A percentile compares a stretch with the other conserved stretches of the same genome.
Conservation (phyloP, 1,284 basidiomycete species). For the Papiliotrema terrestris region DNA sequence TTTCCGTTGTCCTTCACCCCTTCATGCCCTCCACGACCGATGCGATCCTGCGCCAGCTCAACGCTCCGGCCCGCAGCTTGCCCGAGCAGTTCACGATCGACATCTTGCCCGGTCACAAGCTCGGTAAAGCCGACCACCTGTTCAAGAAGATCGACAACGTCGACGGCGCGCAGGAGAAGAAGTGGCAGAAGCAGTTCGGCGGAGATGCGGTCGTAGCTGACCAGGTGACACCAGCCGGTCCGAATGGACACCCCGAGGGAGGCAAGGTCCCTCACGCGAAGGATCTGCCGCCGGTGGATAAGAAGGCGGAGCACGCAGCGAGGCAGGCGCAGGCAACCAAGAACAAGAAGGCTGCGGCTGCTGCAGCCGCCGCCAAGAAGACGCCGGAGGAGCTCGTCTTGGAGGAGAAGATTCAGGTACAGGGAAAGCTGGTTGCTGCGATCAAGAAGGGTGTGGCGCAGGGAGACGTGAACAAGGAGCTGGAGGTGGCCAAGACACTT, state of each 20-base stretch:
- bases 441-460: constrained; percentile 63
- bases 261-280: constrained; percentile 37
- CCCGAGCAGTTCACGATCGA: constrained; percentile 68
- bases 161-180: constrained; percentile 73
- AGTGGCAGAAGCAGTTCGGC: constrained; percentile 78
- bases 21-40: constrained; percentile 93
- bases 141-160: constrained; percentile 83
- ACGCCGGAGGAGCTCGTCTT: constrained; percentile 48
- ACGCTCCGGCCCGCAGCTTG: constrained; percentile 78
- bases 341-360: constrained; percentile 34
- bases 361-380: constrained; percentile 38
- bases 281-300: constrained; percentile 33
- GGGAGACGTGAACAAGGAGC: constrained; percentile 52
- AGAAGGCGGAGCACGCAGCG: constrained; percentile 35
- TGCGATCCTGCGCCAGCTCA: constrained; percentile 80
- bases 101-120: constrained; percentile 78
- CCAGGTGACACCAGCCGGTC: constrained; percentile 29
- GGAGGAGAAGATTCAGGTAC: constrained; percentile 63
- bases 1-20: constrained; percentile 82
- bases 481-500: constrained; percentile 55
- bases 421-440: constrained; percentile 66
- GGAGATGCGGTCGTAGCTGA: constrained; percentile 54
- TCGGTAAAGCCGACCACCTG: constrained; percentile 82
- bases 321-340: constrained; percentile 23
- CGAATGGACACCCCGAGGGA: constrained; percentile 35